Conservation (phyloP, 1,284 basidiomycete species). For the Dichomitus squalens region DNA sequence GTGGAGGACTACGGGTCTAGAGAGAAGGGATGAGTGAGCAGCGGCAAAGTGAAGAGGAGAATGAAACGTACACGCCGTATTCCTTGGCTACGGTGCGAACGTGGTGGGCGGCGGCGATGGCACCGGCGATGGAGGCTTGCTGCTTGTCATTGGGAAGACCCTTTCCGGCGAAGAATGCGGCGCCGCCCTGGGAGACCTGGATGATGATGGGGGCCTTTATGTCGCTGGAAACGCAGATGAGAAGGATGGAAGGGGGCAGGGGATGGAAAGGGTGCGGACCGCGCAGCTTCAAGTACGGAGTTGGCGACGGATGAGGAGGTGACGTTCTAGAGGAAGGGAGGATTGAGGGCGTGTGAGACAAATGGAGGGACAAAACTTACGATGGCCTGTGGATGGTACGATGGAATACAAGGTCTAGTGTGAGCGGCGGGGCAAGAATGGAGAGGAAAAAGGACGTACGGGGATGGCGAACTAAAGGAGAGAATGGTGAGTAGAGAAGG, state of each 20-base stretch:
- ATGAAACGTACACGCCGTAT: constrained; percentile 81
- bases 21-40: neutral
- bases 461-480: constrained; percentile 77
- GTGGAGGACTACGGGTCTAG: constrained; percentile 95
- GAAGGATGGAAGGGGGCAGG: neutral
- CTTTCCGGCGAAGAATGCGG: constrained; percentile 97
- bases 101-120: constrained; percentile 92
- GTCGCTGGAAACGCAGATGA: constrained; percentile 47
- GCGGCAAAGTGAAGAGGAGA: constrained; percentile 4
- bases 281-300: constrained; percentile 87
- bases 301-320: constrained; percentile 89
- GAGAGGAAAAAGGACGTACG: constrained; percentile 48
- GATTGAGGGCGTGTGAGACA: constrained; percentile 6
- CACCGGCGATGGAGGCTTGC: constrained; percentile 94
- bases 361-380: constrained; percentile 47
- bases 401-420: constrained; percentile 8
- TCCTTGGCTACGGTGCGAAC: constrained; percentile 87
- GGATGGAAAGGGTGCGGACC: constrained; percentile 42
- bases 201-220: constrained; percentile 98
- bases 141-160: constrained; percentile 95
- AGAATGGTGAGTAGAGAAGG: neutral
- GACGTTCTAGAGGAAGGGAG: constrained; percentile 59
- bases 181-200: constrained; percentile 97
- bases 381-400: constrained; percentile 55
- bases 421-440: neutral